phyloP scores from a whole-genome alignment of 192 early-diverging fungal genomes.

The Backusella mclennaniae region DNA sequence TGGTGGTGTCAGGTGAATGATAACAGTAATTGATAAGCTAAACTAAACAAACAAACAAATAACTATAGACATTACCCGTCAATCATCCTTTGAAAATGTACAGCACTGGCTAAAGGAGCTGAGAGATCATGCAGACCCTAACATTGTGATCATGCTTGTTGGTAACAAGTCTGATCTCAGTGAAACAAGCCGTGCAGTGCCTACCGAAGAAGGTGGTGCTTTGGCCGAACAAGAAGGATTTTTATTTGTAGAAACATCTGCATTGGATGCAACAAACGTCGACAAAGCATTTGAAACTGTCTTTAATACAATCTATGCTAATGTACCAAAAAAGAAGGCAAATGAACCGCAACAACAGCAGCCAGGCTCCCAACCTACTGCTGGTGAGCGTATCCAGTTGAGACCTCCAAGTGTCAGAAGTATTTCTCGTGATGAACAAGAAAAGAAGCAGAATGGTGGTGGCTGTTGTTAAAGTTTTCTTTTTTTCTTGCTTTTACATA shows the following conservation, averaged over 20 bases:
- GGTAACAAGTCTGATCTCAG: constrained; percentile 93
- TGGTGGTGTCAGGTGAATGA: not conserved
- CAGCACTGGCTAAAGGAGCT: constrained; percentile 92
- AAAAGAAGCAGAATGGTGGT: constrained; percentile 35
- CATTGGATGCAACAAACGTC: constrained; percentile 74
- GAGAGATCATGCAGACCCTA: constrained; percentile 85
- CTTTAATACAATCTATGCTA: constrained; percentile 72
- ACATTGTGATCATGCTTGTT: constrained; percentile 88
- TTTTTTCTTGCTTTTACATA: not conserved
- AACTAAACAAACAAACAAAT: not conserved
- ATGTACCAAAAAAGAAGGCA: constrained; percentile 33
- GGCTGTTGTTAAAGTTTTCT: constrained; percentile 27
- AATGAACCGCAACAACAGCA: not conserved
- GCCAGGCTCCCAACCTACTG: constrained; percentile 4
- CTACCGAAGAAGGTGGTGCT: constrained; percentile 69
- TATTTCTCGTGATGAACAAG: constrained; percentile 38
- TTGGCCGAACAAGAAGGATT: constrained; percentile 77
- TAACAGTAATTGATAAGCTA: constrained; percentile 5
- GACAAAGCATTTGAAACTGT: constrained; percentile 76
- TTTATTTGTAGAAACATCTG: constrained; percentile 81
- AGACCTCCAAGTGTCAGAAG: constrained; percentile 45
- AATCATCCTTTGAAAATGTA: constrained; percentile 78
- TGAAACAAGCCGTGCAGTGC: constrained; percentile 59
- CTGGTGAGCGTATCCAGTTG: constrained; percentile 29
- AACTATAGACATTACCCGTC: constrained; percentile 37